Percentiles rank a stretch among this genome's conserved stretches.
These are phyloP conservation scores for Pyricularia grisea DNA, from an alignment of 2,329 filamentous ascomycete species.

Conservation along the genomic window DNA sequence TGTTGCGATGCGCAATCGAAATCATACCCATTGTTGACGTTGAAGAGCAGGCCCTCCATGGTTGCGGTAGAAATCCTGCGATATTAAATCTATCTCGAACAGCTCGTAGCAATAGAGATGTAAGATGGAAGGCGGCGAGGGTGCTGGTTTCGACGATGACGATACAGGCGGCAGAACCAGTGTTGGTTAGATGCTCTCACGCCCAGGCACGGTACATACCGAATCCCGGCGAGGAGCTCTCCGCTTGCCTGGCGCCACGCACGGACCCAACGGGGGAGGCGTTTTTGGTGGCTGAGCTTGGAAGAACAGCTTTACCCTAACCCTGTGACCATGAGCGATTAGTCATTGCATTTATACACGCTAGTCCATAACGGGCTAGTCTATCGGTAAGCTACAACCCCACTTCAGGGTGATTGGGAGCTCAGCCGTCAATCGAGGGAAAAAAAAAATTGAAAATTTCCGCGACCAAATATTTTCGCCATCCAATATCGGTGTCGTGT, in stretches of 20 bases:
- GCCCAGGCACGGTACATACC: conserved; percentile 5
- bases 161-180: background rate
- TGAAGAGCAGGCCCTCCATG: conserved; percentile 93
- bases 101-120: background rate
- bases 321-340: background rate
- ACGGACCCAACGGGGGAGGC: conserved; percentile 1
- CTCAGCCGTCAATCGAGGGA: conserved; percentile 6
- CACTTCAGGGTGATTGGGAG: background rate
- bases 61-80: conserved; percentile 12
- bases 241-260: background rate
- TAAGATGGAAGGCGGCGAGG: background rate
- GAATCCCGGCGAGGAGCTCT: background rate
- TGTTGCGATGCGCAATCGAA: conserved; percentile 13
- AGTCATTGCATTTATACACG: background rate
- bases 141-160: background rate
- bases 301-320: background rate
- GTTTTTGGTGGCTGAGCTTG: background rate
- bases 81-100: too few relatives aligned
- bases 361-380: background rate
- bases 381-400: background rate
- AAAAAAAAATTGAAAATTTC: conserved; percentile 13
- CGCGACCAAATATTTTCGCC: conserved; percentile 9
- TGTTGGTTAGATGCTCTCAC: background rate
- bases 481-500: conserved; percentile 8
- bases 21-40: conserved; percentile 79